Percentiles rank a stretch among this genome's conserved stretches.
These are phyloP conservation scores for Beauveria asiatica DNA, from an alignment of 2,329 filamentous ascomycete species.

Conservation along the genomic window DNA sequence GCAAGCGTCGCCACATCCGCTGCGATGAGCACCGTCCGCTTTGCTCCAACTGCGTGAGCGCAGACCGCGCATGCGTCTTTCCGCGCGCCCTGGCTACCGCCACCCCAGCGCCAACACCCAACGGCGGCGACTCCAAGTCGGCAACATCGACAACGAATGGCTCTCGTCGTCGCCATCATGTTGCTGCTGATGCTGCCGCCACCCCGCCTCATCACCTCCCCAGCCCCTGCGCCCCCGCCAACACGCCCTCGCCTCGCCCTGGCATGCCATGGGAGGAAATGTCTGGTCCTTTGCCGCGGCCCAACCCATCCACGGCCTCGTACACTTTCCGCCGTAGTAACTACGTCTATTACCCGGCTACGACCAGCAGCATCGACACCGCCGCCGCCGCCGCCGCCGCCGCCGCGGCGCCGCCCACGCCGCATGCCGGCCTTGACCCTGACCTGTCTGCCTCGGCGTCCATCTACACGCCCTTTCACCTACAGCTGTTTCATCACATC, in stretches of 20 bases:
- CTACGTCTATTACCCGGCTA: not conserved
- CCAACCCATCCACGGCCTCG: not conserved
- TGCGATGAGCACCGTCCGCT: slow-evolving; percentile 34
- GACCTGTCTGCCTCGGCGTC: slow-evolving; percentile 14
- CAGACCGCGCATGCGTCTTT: slow-evolving; percentile 29
- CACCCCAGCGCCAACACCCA: not conserved
- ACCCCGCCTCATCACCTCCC: not conserved
- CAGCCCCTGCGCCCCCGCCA: not conserved
- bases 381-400: not conserved
- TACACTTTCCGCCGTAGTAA: slow-evolving; percentile 1
- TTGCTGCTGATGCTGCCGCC: not conserved
- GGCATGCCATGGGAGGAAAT: not conserved
- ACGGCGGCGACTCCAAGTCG: not conserved
- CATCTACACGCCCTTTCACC: slow-evolving; percentile 29
- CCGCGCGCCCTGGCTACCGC: slow-evolving; percentile 12
- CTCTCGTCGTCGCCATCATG: not conserved
- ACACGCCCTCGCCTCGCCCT: not conserved
- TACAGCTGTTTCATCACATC: slow-evolving; percentile 32
- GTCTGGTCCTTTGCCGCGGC: not conserved
- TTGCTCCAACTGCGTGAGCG: slow-evolving; percentile 32
- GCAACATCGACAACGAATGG: not conserved
- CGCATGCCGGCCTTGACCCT: not conserved
- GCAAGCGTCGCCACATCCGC: slow-evolving; percentile 33
- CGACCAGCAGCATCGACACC: not conserved
- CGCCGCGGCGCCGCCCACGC: not conserved